Base-by-base conservation (phyloP, 108 stramenopile genomes). In the Conticribra guillardii region DNA sequence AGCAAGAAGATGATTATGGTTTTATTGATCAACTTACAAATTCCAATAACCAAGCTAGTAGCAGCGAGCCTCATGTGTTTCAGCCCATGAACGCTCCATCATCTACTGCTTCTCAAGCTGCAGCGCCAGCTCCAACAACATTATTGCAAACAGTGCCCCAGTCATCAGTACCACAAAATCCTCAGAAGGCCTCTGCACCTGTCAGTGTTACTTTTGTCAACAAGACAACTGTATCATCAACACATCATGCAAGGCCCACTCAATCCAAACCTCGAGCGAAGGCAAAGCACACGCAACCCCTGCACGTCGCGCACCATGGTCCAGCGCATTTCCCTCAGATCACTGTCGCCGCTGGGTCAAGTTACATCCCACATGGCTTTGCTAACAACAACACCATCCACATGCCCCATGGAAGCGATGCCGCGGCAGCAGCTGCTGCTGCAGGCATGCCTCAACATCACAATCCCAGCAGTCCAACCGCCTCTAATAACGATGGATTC, bases 361-460 rank as follows among this genome's bases (percentile, higher is more conserved):
- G 46, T 5, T 24, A 58, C 0, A 61, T 34, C 37, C 64, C 66
- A 26, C 62, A 69, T 28, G 61, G 44, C 24, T 62, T 52, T 19
- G 41, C 71, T 3, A 52, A 11, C 16, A 67, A 71, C 21, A 46
- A 66, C 27, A 64, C 76, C 45, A 73, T 69, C 26, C 83, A 85
- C 51, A 82, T 88, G 76, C 85, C 86, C 18, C 75, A 77, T 29
- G 81, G 81, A 18, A 82, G 81, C 47, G 76, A 76, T 54, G 81
- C 81, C 17, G 81, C 81, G 8, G 60, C 85, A 60, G 60, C 80
- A 64, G 75, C 87, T 74, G 68, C 82, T 0, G 75, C 72, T 17
- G 81, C 54, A 30, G 73, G 64, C 23, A 58, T 64, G 61, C 27
- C 26, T 23, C 27, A 32, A 60, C n/a, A 58, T 49, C 34, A 51